These are phyloP conservation scores for Tuber brumale DNA, from an alignment of 495 filamentous ascomycete species.

Conservation along the genomic window DNA sequence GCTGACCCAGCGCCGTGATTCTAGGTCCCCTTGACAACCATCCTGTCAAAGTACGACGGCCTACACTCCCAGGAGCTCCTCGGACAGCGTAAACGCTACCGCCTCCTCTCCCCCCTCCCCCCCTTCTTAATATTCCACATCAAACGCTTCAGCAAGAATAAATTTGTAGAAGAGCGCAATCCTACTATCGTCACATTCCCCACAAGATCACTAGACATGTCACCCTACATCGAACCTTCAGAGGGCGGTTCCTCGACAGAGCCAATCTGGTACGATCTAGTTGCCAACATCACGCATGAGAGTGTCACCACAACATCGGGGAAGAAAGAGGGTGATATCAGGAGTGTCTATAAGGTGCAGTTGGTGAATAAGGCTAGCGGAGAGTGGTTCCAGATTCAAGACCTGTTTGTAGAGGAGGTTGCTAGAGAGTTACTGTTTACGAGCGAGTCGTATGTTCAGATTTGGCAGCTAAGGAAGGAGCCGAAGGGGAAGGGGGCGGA, in stretches of 20 bases:
- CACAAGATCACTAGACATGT: conserved; percentile 72
- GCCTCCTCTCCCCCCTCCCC: conserved; percentile 84
- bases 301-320: conserved; percentile 57
- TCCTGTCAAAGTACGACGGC: conserved; percentile 93
- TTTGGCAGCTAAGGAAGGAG: conserved; percentile 82
- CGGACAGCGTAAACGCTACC: conserved; percentile 76
- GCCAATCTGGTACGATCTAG: conserved; percentile 91
- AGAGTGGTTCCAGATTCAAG: conserved; percentile 91
- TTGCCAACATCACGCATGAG: conserved; percentile 92
- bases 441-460: conserved; percentile 87
- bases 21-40: conserved; percentile 69
- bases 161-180: conserved; percentile 91
- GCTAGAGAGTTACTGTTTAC: conserved; percentile 82
- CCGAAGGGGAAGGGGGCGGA: conserved; percentile 46
- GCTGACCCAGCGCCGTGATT: background rate
- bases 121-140: conserved; percentile 92
- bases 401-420: conserved; percentile 82
- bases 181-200: conserved; percentile 97
- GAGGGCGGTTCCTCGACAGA: conserved; percentile 61
- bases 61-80: conserved; percentile 78
- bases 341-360: conserved; percentile 74
- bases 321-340: conserved; percentile 53
- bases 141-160: conserved; percentile 93
- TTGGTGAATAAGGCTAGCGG: conserved; percentile 53
- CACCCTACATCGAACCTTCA: conserved; percentile 77